Percentiles rank a stretch among this genome's conserved stretches.
Evolutionary conservation across 352 stramenopile species (phyloP).

Genomic region (Pythium coloratum): DNA sequence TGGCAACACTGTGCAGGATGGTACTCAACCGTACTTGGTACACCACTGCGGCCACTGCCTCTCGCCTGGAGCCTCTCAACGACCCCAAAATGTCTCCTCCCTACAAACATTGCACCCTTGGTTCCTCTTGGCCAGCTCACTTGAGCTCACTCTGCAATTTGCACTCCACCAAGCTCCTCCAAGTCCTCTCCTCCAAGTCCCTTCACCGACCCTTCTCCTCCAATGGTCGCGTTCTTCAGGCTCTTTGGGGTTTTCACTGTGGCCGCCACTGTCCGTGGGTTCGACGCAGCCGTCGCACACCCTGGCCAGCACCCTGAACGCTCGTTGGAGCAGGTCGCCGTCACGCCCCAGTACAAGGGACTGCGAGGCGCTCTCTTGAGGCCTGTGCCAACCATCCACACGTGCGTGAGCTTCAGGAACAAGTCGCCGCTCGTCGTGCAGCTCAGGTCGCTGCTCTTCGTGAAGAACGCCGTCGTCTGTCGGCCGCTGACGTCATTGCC

Average conservation of each 20-base stretch:
- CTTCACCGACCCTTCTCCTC: no score
- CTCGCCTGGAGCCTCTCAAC: no score
- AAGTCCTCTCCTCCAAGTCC: no score
- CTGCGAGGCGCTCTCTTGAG: constrained; percentile 7
- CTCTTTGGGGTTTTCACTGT: neutral
- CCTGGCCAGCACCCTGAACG: neutral
- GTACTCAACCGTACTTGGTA: no score
- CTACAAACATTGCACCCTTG: no score
- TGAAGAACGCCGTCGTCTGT: neutral
- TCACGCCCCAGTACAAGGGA: neutral
- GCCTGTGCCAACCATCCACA: constrained; percentile 3
- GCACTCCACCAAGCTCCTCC: no score
- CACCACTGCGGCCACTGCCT: no score
- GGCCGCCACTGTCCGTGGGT: neutral
- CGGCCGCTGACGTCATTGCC: constrained; percentile 7
- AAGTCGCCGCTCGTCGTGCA: neutral
- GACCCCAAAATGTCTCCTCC: no score
- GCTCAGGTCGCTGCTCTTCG: neutral
- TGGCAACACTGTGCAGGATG: no score
- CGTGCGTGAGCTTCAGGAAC: constrained; percentile 12
- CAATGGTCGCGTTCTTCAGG: neutral
- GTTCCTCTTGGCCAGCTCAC: no score
- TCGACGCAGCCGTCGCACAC: neutral
- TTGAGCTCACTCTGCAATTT: no score
- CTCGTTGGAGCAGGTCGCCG: neutral